phyloP scores from a whole-genome alignment of 2,329 filamentous ascomycete species.

The Sclerotinia minor region DNA sequence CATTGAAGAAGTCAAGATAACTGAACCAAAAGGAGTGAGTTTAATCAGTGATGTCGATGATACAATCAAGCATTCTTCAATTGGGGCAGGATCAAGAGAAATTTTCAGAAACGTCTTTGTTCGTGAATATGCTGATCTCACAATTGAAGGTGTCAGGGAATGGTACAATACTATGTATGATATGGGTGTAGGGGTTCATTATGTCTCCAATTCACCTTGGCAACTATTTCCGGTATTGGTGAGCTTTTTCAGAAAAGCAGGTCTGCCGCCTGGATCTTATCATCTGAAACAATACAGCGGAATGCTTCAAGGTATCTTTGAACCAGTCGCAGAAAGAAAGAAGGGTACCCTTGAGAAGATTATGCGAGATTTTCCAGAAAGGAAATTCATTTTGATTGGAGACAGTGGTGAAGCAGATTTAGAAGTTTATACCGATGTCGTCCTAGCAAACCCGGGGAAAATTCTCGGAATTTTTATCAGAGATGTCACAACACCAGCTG shows the following conservation, averaged over 20 bases:
- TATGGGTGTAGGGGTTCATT: slow-evolving; percentile 86
- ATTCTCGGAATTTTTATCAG: slow-evolving; percentile 87
- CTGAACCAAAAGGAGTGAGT: slow-evolving; percentile 78
- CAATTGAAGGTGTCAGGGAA: slow-evolving; percentile 80
- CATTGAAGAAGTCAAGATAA: slow-evolving; percentile 74
- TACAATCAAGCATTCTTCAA: slow-evolving; percentile 94
- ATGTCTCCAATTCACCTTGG: slow-evolving; percentile 99
- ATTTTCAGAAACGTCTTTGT: slow-evolving; percentile 97
- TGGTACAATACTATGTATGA: slow-evolving; percentile 81
- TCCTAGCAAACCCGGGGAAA: slow-evolving; percentile 75
- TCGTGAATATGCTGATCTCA: slow-evolving; percentile 77
- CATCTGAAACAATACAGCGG: slow-evolving; percentile 96
- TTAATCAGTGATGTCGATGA: slow-evolving; percentile 98
- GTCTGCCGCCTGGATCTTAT: slow-evolving; percentile 82
- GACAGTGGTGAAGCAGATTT: slow-evolving; percentile 96
- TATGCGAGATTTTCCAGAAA: slow-evolving; percentile 82
- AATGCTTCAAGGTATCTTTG: slow-evolving; percentile 97
- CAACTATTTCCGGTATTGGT: slow-evolving; percentile 89
- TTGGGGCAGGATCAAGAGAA: slow-evolving; percentile 80
- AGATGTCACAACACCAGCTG: slow-evolving; percentile 82
- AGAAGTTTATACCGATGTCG: slow-evolving; percentile 96
- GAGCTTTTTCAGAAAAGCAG: slow-evolving; percentile 77
- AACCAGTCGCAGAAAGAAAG: slow-evolving; percentile 94
- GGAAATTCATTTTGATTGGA: slow-evolving; percentile 87
- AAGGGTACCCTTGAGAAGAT: slow-evolving; percentile 84